These are phyloP conservation scores for Lachancea cidri DNA, from an alignment of 805 yeast genomes.

Conservation along the genomic window DNA sequence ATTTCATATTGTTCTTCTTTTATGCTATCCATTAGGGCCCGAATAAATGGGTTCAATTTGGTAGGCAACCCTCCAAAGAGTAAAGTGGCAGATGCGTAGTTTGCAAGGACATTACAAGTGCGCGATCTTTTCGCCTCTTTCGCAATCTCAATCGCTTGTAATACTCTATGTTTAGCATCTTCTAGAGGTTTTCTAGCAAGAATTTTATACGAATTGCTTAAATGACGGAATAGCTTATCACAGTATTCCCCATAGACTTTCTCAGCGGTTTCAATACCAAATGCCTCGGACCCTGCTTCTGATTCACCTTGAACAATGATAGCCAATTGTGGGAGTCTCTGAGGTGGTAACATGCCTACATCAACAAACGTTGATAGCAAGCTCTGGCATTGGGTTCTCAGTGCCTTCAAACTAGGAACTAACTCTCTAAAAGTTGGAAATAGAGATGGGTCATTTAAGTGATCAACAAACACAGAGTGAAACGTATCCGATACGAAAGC, in stretches of 20 bases:
- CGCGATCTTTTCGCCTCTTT: constrained; percentile 45
- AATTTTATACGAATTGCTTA: constrained; percentile 68
- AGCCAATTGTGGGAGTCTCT: constrained; percentile 75
- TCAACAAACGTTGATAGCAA: constrained; percentile 73
- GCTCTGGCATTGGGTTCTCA: constrained; percentile 83
- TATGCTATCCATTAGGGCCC: constrained; percentile 88
- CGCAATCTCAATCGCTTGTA: constrained; percentile 65
- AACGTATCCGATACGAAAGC: constrained; percentile 28
- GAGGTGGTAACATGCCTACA: constrained; percentile 64
- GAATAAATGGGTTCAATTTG: constrained; percentile 82
- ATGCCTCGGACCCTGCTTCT: constrained; percentile 92
- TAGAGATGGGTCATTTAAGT: constrained; percentile 27
- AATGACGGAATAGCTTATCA: constrained; percentile 53
- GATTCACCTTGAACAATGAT: constrained; percentile 90
- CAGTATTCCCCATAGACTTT: constrained; percentile 59
- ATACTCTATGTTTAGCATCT: constrained; percentile 68
- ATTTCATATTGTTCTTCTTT: constrained; percentile 64
- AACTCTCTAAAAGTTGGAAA: constrained; percentile 65
- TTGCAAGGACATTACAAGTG: constrained; percentile 59
- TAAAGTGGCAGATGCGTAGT: constrained; percentile 70
- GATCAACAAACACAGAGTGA: constrained; percentile 36
- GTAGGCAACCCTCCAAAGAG: constrained; percentile 64
- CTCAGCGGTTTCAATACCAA: constrained; percentile 73
- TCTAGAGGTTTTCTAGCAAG: constrained; percentile 66
- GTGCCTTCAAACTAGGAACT: constrained; percentile 77